A percentile compares a stretch with the other conserved stretches of the same genome.
These are phyloP conservation scores for Daedaleopsis sinensis DNA, from an alignment of 768 basidiomycete species.

Conservation along the genomic window DNA sequence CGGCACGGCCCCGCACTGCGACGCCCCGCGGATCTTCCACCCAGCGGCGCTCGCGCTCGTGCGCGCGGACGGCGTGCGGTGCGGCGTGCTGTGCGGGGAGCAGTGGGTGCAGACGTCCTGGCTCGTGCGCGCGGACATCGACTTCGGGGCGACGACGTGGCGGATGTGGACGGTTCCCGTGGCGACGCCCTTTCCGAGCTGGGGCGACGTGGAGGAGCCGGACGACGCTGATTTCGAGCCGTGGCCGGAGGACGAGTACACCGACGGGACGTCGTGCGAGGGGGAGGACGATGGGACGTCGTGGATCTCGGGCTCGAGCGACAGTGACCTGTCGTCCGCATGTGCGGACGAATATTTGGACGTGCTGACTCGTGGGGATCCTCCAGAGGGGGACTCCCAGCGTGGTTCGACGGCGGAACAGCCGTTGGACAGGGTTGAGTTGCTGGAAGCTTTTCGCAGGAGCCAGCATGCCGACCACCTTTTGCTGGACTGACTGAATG, in stretches of 20 bases:
- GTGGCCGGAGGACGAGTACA: too few relatives aligned
- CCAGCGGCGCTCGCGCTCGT: neutral
- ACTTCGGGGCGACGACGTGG: neutral
- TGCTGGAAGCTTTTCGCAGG: too few relatives aligned
- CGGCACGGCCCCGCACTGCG: neutral
- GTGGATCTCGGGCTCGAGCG: neutral
- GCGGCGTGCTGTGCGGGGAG: neutral
- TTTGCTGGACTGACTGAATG: too few relatives aligned
- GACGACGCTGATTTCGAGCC: too few relatives aligned
- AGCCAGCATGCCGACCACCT: too few relatives aligned
- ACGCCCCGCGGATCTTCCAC: neutral
- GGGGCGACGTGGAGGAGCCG: neutral
- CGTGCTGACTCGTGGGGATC: too few relatives aligned
- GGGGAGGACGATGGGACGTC: neutral
- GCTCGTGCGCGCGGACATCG: neutral
- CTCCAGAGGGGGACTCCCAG: too few relatives aligned
- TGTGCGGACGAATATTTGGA: too few relatives aligned
- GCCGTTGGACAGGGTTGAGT: too few relatives aligned
- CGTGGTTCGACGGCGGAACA: too few relatives aligned
- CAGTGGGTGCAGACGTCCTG: neutral
- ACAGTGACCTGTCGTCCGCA: neutral
- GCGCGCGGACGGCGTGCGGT: neutral
- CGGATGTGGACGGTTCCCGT: too few relatives aligned
- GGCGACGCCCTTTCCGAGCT: too few relatives aligned
- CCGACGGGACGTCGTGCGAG: neutral